Conservation (phyloP, 768 basidiomycete genomes). For the Tricholoma bakamatsutake region DNA sequence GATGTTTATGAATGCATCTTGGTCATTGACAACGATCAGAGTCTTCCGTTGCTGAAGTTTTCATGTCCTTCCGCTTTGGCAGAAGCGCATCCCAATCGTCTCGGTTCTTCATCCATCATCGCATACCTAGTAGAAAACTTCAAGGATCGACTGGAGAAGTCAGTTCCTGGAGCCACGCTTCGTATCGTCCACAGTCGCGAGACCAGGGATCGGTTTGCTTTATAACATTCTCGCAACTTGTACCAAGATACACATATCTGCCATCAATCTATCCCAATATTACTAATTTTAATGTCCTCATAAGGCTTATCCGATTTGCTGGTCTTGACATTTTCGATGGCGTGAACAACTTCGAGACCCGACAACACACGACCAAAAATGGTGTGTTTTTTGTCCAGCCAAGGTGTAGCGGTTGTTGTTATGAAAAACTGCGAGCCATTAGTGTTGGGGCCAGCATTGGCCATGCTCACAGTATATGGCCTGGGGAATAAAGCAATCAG, state of each 20-base stretch:
- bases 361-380: constrained; percentile 88
- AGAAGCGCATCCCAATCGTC: constrained; percentile 9
- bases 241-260: constrained; percentile 3
- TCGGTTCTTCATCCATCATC: constrained; percentile 22
- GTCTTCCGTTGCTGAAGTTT: constrained; percentile 47
- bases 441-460: constrained; percentile 83
- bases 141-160: constrained; percentile 18
- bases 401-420: constrained; percentile 90
- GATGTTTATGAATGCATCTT: constrained; percentile 45
- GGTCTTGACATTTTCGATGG: constrained; percentile 86
- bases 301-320: constrained; percentile 85
- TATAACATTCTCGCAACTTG: constrained; percentile 21
- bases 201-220: constrained; percentile 40
- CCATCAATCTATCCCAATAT: constrained; percentile 62
- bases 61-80: constrained; percentile 41
- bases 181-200: constrained; percentile 28
- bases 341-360: constrained; percentile 86
- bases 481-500: constrained; percentile 29
- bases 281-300: constrained; percentile 90
- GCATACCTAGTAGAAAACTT: constrained; percentile 30
- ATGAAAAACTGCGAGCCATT: constrained; percentile 99
- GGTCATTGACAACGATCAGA: not conserved
- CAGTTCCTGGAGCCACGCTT: constrained; percentile 18
- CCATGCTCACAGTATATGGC: constrained; percentile 95
- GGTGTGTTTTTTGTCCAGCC: constrained; percentile 89